These are phyloP conservation scores for Hygrocybe coccinea DNA, from an alignment of 768 basidiomycete species.

Conservation along the genomic window DNA sequence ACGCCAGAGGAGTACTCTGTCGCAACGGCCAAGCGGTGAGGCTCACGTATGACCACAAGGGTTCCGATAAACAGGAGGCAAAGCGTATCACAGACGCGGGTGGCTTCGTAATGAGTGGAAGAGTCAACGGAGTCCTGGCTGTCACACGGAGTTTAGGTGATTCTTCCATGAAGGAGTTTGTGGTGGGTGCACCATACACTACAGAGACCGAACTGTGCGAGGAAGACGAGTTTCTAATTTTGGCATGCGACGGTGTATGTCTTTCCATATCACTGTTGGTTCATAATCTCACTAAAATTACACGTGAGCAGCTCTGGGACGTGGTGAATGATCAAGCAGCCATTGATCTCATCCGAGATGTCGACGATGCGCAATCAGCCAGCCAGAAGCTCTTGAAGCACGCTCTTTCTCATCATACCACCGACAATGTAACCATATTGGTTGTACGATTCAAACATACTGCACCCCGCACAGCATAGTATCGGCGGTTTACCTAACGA, in stretches of 20 bases:
- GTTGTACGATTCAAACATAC: conserved; percentile 73
- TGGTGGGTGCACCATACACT: conserved; percentile 95
- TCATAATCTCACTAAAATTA: conserved; percentile 12
- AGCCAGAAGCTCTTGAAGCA: conserved; percentile 71
- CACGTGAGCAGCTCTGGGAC: conserved; percentile 79
- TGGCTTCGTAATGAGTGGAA: conserved; percentile 97
- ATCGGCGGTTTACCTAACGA: neutral
- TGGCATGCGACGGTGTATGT: conserved; percentile 96
- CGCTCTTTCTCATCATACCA: conserved; percentile 83
- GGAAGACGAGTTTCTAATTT: conserved; percentile 89
- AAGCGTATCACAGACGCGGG: conserved; percentile 97
- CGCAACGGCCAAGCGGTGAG: conserved; percentile 86
- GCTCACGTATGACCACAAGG: conserved; percentile 98
- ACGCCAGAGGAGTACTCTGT: conserved; percentile 91
- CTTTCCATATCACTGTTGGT: neutral
- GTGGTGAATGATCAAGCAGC: conserved; percentile 88
- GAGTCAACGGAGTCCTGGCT: conserved; percentile 95
- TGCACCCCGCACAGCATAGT: conserved; percentile 22
- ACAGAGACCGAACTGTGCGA: conserved; percentile 92
- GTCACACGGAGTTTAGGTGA: conserved; percentile 96
- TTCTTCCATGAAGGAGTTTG: conserved; percentile 98
- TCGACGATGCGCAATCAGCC: conserved; percentile 77
- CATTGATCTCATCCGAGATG: conserved; percentile 72
- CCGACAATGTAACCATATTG: conserved; percentile 90
- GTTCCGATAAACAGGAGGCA: conserved; percentile 93